These are phyloP conservation scores for Ophiosphaerella korrae DNA, from an alignment of 2,329 filamentous ascomycete genomes.

Conservation along the genomic window DNA sequence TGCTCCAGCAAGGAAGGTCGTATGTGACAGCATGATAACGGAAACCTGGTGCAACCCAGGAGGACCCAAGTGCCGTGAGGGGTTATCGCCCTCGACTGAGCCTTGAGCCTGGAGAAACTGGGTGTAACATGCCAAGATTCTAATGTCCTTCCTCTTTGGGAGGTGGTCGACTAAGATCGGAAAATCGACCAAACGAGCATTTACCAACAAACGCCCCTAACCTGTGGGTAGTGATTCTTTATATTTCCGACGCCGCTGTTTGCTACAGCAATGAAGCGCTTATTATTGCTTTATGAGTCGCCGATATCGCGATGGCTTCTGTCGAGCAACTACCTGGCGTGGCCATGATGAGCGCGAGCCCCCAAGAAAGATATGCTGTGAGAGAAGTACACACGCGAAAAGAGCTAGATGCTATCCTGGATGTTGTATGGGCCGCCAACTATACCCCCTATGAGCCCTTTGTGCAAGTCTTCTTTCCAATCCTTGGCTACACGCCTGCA, in stretches of 20 bases:
- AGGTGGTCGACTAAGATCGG: conserved; percentile 15
- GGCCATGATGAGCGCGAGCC: conserved; percentile 14
- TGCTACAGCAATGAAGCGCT: conserved; percentile 20
- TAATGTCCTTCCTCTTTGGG: conserved; percentile 32
- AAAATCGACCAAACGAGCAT: conserved; percentile 22
- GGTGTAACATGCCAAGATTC: conserved; percentile 31
- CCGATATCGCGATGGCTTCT: conserved; percentile 28
- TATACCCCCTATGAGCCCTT: conserved; percentile 44
- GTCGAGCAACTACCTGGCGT: conserved; percentile 10
- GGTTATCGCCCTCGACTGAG: conserved; percentile 21
- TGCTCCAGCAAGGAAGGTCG: conserved; percentile 32
- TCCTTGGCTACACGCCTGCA: conserved; percentile 33
- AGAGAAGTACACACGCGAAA: conserved; percentile 31
- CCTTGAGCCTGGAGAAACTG: conserved; percentile 16
- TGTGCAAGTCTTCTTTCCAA: conserved; percentile 41
- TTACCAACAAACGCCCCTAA: conserved; percentile 20
- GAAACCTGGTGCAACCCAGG: conserved; percentile 28
- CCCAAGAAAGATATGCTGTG: conserved; percentile 25
- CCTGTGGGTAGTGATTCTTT: conserved; percentile 10
- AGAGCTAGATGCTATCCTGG: conserved; percentile 38
- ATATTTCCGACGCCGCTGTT: conserved; percentile 34
- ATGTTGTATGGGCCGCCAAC: conserved; percentile 44
- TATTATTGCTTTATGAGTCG: conserved; percentile 15
- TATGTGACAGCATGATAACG: conserved; percentile 18
- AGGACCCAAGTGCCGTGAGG: conserved; percentile 19